These are phyloP conservation scores for Fusarium sp. DNA, from an alignment of 2,329 filamentous ascomycete genomes.

Conservation along the genomic window DNA sequence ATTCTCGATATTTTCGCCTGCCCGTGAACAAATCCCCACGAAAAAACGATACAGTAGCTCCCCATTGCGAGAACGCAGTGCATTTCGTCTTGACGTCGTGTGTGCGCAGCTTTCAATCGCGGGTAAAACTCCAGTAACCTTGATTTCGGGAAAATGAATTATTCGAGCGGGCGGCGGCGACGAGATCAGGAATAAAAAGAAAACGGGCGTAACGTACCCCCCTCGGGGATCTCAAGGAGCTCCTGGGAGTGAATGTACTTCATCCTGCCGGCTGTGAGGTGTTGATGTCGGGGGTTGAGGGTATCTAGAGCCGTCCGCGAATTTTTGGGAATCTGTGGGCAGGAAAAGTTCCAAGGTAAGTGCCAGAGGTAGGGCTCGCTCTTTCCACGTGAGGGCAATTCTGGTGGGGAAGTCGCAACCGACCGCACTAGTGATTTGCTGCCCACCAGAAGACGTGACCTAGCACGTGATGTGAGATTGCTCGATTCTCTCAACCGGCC, in stretches of 20 bases:
- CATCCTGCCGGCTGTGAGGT: constrained; percentile 81
- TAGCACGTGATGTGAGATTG: constrained; percentile 34
- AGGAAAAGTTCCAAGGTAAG: constrained; percentile 57
- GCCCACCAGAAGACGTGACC: constrained; percentile 32
- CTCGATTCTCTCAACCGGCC: not conserved
- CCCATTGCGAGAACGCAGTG: constrained; percentile 19
- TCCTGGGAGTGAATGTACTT: constrained; percentile 99
- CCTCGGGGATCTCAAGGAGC: constrained; percentile 93
- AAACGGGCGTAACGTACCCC: constrained; percentile 76
- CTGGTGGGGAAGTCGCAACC: constrained; percentile 31
- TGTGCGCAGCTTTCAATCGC: constrained; percentile 33
- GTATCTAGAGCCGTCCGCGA: constrained; percentile 54
- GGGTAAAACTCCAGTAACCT: constrained; percentile 26
- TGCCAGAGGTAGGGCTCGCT: constrained; percentile 50
- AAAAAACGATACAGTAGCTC: constrained; percentile 5
- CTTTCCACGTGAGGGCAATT: constrained; percentile 52
- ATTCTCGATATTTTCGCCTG: constrained; percentile 6
- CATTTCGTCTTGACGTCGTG: constrained; percentile 22
- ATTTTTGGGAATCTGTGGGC: constrained; percentile 54
- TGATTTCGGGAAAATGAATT: constrained; percentile 17
- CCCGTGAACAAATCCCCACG: constrained; percentile 7
- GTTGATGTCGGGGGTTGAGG: constrained; percentile 59
- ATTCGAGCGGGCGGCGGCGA: constrained; percentile 21
- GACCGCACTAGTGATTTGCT: constrained; percentile 25
- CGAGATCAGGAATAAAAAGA: constrained; percentile 18